Evolutionary conservation across 768 basidiomycete genomes (phyloP).

Genomic region (Serendipita indica): DNA sequence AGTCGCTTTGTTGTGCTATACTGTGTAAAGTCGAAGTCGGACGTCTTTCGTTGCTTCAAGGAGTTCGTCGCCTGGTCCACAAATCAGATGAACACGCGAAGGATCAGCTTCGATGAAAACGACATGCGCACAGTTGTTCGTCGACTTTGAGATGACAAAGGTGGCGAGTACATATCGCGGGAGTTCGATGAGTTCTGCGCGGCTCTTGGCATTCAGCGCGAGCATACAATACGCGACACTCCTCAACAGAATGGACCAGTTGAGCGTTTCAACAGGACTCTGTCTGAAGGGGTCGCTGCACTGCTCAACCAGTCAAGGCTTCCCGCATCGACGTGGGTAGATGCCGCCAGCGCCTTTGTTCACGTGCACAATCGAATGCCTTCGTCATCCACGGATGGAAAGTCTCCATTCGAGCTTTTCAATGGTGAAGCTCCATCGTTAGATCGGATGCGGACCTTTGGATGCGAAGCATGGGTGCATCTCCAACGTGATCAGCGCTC

Average conservation of each 20-base stretch:
- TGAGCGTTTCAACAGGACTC: constrained; percentile 10
- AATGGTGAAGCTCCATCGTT: background rate
- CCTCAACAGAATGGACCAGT: constrained; percentile 14
- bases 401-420: background rate
- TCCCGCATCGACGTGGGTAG: constrained; percentile 10
- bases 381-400: background rate
- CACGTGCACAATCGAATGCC: background rate
- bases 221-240: constrained; percentile 10
- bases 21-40: constrained; percentile 1
- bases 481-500: constrained; percentile 22
- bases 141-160: constrained; percentile 11
- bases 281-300: background rate
- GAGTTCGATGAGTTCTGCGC: background rate
- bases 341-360: background rate
- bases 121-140: background rate
- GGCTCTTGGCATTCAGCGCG: constrained; percentile 8
- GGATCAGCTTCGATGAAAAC: background rate
- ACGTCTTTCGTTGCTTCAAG: constrained; percentile 11
- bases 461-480: constrained; percentile 27
- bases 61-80: background rate
- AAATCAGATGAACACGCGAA: constrained; percentile 7
- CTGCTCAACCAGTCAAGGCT: constrained; percentile 8
- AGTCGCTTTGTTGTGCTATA: background rate
- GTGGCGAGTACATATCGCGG: constrained; percentile 13
- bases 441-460: constrained; percentile 15